Evolutionary conservation across 805 yeast genomes (phyloP).

Genomic region (Kuraishia piskuri): DNA sequence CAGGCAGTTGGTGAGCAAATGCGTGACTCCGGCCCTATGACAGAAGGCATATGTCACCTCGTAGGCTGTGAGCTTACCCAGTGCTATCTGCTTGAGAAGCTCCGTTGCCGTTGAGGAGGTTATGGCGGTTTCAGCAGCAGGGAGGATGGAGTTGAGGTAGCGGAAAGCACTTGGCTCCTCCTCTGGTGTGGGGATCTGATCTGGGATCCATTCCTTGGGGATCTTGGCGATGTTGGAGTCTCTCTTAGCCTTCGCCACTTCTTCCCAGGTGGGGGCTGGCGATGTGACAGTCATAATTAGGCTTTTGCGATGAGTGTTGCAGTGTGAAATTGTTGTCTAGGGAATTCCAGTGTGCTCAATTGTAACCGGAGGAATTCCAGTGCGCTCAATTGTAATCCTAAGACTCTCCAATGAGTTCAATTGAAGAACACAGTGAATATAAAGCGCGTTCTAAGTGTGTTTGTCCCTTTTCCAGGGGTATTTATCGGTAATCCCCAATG

Average conservation of each 20-base stretch:
- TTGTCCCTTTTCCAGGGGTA: neutral
- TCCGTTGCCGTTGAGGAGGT: conserved; percentile 13
- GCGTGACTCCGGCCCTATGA: conserved; percentile 20
- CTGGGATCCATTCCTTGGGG: conserved; percentile 22
- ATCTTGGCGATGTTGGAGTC: conserved; percentile 14
- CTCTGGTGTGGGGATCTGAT: conserved; percentile 17
- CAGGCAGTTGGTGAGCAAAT: conserved; percentile 17
- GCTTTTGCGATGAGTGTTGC: no score
- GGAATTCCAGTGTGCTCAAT: no score
- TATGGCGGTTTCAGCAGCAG: conserved; percentile 15
- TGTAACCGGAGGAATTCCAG: no score
- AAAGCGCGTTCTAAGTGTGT: no score
- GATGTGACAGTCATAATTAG: neutral
- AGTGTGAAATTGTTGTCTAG: no score
- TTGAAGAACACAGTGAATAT: no score
- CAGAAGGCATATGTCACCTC: conserved; percentile 18
- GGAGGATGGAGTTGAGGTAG: conserved; percentile 14
- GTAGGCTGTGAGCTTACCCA: conserved; percentile 9
- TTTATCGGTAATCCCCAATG: neutral
- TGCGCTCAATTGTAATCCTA: no score
- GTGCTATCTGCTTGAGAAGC: conserved; percentile 5
- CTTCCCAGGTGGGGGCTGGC: conserved; percentile 9
- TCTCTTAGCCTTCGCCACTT: conserved; percentile 13
- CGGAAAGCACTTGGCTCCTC: conserved; percentile 16
- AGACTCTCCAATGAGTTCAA: no score